A percentile compares a stretch with the other conserved stretches of the same genome.
phyloP scores from a whole-genome alignment of 73 alveolate genomes.

The Paramecium biaurelia region DNA sequence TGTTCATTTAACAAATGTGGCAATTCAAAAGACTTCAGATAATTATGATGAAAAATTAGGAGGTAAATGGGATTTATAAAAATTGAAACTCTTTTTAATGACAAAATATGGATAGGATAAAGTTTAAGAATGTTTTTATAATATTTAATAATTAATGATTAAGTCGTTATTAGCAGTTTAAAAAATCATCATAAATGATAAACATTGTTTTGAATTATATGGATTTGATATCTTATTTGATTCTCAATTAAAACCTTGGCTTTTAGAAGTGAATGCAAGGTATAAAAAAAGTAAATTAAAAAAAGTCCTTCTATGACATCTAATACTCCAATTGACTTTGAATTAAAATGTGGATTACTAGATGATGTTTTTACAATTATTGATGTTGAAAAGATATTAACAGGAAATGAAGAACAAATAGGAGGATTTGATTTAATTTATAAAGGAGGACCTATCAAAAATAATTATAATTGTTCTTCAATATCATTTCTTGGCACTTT shows the following conservation, averaged over 20 bases:
- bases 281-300: neutral
- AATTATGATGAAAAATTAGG: constrained; percentile 97
- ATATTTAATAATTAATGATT: constrained; percentile 86
- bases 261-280: constrained; percentile 85
- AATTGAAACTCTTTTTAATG: constrained; percentile 90
- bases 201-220: constrained; percentile 99
- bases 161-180: constrained; percentile 89
- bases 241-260: constrained; percentile 98
- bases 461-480: constrained; percentile 84
- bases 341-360: constrained; percentile 94
- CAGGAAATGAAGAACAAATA: constrained; percentile 99
- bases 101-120: constrained; percentile 92
- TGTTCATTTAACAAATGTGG: constrained; percentile 98
- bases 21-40: constrained; percentile 93
- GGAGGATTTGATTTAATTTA: constrained; percentile 99
- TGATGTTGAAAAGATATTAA: constrained; percentile 89
- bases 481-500: constrained; percentile 91
- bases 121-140: constrained; percentile 91
- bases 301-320: constrained; percentile 97
- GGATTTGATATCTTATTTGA: constrained; percentile 99
- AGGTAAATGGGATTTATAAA: constrained; percentile 97
- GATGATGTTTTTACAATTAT: constrained; percentile 97
- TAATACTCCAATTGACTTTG: constrained; percentile 96
- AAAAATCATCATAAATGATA: constrained; percentile 98
- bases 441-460: constrained; percentile 85